Evolutionary conservation across 2,329 filamentous ascomycete species (phyloP).

Genomic region (Fusarium sp.): DNA sequence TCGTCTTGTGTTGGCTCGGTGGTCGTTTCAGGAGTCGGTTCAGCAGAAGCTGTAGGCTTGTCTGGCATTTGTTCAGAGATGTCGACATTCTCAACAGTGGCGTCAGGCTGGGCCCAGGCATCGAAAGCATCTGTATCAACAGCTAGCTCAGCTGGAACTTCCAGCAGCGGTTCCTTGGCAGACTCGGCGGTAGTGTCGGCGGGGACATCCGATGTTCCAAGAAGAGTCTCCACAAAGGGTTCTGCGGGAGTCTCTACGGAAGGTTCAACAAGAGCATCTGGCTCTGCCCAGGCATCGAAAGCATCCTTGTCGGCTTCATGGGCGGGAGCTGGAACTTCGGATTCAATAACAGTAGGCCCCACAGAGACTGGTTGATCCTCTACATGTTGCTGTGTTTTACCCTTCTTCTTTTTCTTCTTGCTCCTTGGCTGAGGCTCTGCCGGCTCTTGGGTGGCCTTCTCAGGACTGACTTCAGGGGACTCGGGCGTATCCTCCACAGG

Average conservation of each 20-base stretch:
- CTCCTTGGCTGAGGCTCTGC: slow-evolving; percentile 33
- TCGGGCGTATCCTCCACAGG: slow-evolving; percentile 33
- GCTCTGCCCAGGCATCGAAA: slow-evolving; percentile 42
- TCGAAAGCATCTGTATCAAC: slow-evolving; percentile 38
- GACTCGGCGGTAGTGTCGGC: slow-evolving; percentile 2
- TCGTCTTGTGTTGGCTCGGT: slow-evolving; percentile 27
- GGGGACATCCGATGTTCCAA: neutral
- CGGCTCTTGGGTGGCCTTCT: slow-evolving; percentile 13
- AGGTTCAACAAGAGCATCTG: neutral
- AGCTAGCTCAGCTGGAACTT: slow-evolving; percentile 3
- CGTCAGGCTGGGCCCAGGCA: slow-evolving; percentile 35
- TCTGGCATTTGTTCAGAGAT: slow-evolving; percentile 13
- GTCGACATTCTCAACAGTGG: slow-evolving; percentile 1
- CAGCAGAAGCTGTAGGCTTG: slow-evolving; percentile 7
- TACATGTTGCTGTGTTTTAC: slow-evolving; percentile 24
- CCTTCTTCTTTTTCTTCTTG: slow-evolving; percentile 51
- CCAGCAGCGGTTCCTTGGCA: neutral
- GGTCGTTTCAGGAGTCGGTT: slow-evolving; percentile 23
- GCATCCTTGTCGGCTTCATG: slow-evolving; percentile 26
- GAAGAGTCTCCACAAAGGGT: neutral
- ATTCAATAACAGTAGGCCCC: slow-evolving; percentile 7
- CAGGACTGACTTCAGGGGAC: slow-evolving; percentile 1
- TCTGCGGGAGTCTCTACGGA: neutral
- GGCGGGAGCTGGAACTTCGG: slow-evolving; percentile 1
- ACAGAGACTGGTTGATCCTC: slow-evolving; percentile 18